phyloP scores from a whole-genome alignment of 345 rosid genomes.

The Raphanus raphanistrum region DNA sequence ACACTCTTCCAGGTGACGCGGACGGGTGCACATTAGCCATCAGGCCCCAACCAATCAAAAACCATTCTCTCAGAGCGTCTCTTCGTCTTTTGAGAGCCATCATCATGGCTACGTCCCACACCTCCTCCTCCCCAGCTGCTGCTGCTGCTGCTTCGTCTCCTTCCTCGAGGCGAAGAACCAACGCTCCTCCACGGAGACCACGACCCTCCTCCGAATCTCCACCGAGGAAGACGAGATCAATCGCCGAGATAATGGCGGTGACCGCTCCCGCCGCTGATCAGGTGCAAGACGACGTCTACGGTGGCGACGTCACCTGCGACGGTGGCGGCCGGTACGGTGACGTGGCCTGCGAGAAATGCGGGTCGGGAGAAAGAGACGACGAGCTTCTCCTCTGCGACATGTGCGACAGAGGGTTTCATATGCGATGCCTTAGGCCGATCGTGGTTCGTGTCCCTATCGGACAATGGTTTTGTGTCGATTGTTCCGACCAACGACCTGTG shows the following conservation, averaged over 20 bases:
- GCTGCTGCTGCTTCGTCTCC: neutral
- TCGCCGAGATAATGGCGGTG: neutral
- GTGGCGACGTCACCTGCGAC: neutral
- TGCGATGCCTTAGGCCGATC: neutral
- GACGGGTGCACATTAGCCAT: conserved; percentile 12
- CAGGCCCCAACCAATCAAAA: neutral
- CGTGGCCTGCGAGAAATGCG: neutral
- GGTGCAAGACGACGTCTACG: neutral
- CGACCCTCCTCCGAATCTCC: neutral
- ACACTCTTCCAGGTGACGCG: conserved; percentile 32
- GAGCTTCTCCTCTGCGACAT: neutral
- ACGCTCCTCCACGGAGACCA: neutral
- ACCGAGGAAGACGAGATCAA: neutral
- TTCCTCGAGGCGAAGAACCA: neutral
- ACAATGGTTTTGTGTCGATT: neutral
- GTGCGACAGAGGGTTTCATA: neutral
- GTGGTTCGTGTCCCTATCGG: conserved; percentile 2
- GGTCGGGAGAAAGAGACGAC: neutral
- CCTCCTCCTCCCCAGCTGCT: neutral
- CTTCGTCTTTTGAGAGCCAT: neutral
- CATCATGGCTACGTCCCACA: neutral
- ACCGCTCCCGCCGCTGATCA: neutral
- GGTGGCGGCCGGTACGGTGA: neutral
- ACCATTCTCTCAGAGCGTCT: neutral
- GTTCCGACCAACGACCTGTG: neutral